phyloP scores from a whole-genome alignment of 2,329 filamentous ascomycete species.

The Paraphaeosphaeria minitans region DNA sequence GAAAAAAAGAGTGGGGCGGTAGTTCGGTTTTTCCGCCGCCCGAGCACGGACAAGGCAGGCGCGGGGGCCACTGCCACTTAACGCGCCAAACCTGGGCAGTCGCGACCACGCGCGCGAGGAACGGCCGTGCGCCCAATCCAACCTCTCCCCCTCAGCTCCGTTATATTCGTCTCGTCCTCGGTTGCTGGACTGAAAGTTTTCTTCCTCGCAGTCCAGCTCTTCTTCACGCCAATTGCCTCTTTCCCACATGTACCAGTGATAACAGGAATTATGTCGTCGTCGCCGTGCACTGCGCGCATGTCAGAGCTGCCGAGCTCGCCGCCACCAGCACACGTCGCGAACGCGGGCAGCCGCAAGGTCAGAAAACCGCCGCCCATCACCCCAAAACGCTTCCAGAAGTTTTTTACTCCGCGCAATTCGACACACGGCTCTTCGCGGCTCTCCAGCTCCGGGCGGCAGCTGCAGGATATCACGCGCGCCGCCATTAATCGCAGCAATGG shows the following conservation, averaged over 20 bases:
- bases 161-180: slow-evolving; percentile 15
- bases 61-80: slow-evolving; percentile 21
- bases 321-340: slow-evolving; percentile 37
- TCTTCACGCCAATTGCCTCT: slow-evolving; percentile 8
- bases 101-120: slow-evolving; percentile 13
- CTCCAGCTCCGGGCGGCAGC: slow-evolving; percentile 51
- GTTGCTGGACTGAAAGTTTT: not conserved
- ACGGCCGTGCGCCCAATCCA: slow-evolving; percentile 22
- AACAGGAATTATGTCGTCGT: slow-evolving; percentile 30
- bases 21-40: slow-evolving; percentile 19
- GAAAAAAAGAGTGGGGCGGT: slow-evolving; percentile 31
- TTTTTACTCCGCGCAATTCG: slow-evolving; percentile 55
- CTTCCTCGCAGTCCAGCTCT: not conserved
- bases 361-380: slow-evolving; percentile 57
- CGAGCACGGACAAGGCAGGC: slow-evolving; percentile 18
- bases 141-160: slow-evolving; percentile 22
- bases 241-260: slow-evolving; percentile 9
- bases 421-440: slow-evolving; percentile 36
- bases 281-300: slow-evolving; percentile 33
- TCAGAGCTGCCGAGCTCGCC: slow-evolving; percentile 47
- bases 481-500: slow-evolving; percentile 49
- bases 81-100: slow-evolving; percentile 17
- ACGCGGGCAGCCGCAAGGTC: slow-evolving; percentile 44
- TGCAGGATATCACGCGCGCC: slow-evolving; percentile 57
- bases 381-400: slow-evolving; percentile 57